Conservation (phyloP, 495 filamentous ascomycete species). For the Penicillium antarcticum region DNA sequence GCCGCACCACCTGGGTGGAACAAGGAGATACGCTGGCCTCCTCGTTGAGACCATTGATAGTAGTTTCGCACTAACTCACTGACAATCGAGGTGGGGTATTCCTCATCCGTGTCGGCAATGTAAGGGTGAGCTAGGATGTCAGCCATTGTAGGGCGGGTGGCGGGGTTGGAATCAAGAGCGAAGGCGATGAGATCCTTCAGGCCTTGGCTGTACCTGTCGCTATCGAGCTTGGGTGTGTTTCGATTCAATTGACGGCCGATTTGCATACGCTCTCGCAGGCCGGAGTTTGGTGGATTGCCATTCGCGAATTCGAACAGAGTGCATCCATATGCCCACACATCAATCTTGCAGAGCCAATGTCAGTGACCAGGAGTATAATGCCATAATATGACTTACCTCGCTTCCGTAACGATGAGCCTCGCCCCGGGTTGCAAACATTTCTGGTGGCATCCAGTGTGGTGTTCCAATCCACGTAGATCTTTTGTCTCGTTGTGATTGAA, state of each 20-base stretch:
- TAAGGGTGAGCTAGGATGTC: conserved; percentile 46
- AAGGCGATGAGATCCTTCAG: conserved; percentile 76
- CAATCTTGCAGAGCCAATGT: conserved; percentile 53
- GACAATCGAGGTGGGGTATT: conserved; percentile 65
- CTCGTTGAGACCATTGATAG: conserved; percentile 79
- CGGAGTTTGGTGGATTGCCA: conserved; percentile 70
- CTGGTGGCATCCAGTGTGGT: conserved; percentile 95
- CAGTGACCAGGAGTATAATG: not conserved
- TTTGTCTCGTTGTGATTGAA: conserved; percentile 82
- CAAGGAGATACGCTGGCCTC: conserved; percentile 79
- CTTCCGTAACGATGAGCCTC: conserved; percentile 53
- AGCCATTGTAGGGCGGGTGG: conserved; percentile 64
- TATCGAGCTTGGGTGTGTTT: conserved; percentile 64
- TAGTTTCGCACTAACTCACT: conserved; percentile 76
- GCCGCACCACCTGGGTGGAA: conserved; percentile 75
- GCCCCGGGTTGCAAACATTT: conserved; percentile 57
- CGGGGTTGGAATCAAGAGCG: conserved; percentile 72
- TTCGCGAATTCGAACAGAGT: conserved; percentile 90
- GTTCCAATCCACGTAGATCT: conserved; percentile 92
- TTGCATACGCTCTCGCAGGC: conserved; percentile 46
- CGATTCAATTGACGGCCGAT: conserved; percentile 62
- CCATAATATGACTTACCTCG: conserved; percentile 35
- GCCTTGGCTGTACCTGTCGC: conserved; percentile 66
- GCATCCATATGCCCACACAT: conserved; percentile 94
- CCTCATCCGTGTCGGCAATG: conserved; percentile 55